A percentile compares a stretch with the other conserved stretches of the same genome.
phyloP scores from a whole-genome alignment of 495 filamentous ascomycete species.

The Neurospora sublineolata region DNA sequence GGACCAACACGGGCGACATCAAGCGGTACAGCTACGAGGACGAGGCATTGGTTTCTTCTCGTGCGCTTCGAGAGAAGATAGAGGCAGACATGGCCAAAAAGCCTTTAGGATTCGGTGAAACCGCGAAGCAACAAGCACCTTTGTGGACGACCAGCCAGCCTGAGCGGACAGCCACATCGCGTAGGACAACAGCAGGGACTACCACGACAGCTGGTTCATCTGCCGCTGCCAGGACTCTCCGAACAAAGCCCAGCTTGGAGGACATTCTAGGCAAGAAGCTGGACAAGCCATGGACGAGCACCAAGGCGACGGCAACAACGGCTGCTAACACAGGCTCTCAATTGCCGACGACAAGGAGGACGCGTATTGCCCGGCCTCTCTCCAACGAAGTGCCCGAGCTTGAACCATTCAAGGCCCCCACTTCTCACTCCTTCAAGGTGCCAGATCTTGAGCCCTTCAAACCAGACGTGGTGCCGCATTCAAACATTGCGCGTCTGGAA shows the following conservation, averaged over 20 bases:
- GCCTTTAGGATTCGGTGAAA: not conserved
- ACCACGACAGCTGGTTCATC: not conserved
- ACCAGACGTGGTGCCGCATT: constrained; percentile 29
- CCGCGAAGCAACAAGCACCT: not conserved
- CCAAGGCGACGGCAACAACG: not conserved
- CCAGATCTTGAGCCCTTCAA: constrained; percentile 14
- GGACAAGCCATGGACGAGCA: not conserved
- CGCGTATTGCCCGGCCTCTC: not conserved
- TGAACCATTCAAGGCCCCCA: constrained; percentile 23
- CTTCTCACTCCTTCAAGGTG: not conserved
- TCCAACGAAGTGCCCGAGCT: constrained; percentile 12
- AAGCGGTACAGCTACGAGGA: constrained; percentile 11
- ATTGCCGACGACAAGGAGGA: not conserved
- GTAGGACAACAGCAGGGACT: not conserved
- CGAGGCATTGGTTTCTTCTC: constrained; percentile 14
- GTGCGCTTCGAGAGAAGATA: constrained; percentile 19
- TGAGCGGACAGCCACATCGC: not conserved
- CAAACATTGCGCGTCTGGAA: constrained; percentile 27
- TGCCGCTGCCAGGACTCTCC: not conserved
- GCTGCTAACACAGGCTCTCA: not conserved
- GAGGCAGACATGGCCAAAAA: constrained; percentile 16
- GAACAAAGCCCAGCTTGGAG: not conserved
- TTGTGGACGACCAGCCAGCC: not conserved
- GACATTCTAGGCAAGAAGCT: not conserved
- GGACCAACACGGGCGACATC: constrained; percentile 2